Conservation (phyloP, 2,329 filamentous ascomycete genomes). For the Hypoxylon sp. region DNA sequence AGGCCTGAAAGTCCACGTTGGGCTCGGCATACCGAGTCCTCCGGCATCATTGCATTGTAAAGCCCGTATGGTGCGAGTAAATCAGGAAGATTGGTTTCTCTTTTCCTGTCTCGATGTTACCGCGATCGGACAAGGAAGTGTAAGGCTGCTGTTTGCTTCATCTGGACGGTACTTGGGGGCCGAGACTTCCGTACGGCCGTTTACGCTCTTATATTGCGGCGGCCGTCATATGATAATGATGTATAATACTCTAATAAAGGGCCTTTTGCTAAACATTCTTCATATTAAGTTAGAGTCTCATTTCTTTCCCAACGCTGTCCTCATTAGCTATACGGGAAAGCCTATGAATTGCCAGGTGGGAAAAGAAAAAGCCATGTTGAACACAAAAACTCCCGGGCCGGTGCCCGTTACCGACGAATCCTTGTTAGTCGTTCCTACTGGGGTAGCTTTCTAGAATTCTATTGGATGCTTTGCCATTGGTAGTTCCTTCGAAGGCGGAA, state of each 20-base stretch:
- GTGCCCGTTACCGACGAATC: conserved; percentile 21
- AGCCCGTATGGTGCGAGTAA: conserved; percentile 12
- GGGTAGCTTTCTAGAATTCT: conserved; percentile 14
- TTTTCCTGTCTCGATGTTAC: conserved; percentile 11
- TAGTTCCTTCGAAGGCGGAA: neutral
- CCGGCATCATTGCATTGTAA: conserved; percentile 27
- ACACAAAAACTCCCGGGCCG: conserved; percentile 16
- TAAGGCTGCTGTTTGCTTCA: conserved; percentile 10
- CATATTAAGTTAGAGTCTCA: conserved; percentile 1
- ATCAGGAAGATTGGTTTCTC: conserved; percentile 1
- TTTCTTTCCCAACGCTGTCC: neutral
- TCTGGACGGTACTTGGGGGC: conserved; percentile 24
- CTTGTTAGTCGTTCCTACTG: conserved; percentile 12
- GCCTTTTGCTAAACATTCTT: conserved; percentile 12
- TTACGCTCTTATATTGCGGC: conserved; percentile 7
- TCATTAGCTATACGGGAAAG: neutral
- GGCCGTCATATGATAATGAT: conserved; percentile 4
- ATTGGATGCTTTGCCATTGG: conserved; percentile 25
- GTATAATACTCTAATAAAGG: conserved; percentile 5
- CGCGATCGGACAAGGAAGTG: conserved; percentile 20
- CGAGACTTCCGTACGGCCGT: conserved; percentile 24
- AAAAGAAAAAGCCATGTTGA: neutral
- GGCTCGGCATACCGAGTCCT: conserved; percentile 38
- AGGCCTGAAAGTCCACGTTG: conserved; percentile 22
- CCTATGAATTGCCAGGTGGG: neutral